These are phyloP conservation scores for Apiospora aurea DNA, from an alignment of 2,329 filamentous ascomycete genomes.

Conservation along the genomic window DNA sequence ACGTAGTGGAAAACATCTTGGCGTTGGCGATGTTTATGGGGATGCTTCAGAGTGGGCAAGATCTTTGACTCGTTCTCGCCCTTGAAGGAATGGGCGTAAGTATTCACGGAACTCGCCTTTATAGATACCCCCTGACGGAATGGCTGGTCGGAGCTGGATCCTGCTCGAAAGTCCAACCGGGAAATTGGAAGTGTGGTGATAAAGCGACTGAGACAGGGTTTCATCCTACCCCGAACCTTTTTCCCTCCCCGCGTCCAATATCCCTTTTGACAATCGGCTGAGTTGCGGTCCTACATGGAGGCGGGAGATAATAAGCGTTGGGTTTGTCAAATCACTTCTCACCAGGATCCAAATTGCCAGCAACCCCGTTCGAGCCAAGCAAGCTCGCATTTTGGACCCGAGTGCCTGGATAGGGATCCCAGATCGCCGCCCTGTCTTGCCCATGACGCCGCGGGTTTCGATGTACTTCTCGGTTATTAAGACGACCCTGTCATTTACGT, in stretches of 20 bases:
- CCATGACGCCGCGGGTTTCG: neutral
- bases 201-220: neutral
- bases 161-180: neutral
- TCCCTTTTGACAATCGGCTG: neutral
- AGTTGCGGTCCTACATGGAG: neutral
- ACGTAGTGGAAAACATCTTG: constrained; percentile 1
- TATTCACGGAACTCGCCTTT: neutral
- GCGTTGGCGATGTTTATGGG: neutral
- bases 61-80: neutral
- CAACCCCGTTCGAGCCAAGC: neutral
- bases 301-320: neutral
- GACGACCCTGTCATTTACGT: neutral
- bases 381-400: neutral
- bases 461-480: neutral
- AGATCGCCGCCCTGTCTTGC: neutral
- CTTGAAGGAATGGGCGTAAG: neutral
- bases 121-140: neutral
- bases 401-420: neutral
- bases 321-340: neutral
- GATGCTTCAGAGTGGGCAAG: neutral
- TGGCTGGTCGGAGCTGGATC: neutral
- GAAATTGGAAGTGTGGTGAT: neutral
- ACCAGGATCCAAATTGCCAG: neutral
- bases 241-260: neutral
- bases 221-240: neutral